Percentiles rank a stretch among this genome's conserved stretches.
Conservation (phyloP, 305 asterid genomes). For the Fraxinus sp. region DNA sequence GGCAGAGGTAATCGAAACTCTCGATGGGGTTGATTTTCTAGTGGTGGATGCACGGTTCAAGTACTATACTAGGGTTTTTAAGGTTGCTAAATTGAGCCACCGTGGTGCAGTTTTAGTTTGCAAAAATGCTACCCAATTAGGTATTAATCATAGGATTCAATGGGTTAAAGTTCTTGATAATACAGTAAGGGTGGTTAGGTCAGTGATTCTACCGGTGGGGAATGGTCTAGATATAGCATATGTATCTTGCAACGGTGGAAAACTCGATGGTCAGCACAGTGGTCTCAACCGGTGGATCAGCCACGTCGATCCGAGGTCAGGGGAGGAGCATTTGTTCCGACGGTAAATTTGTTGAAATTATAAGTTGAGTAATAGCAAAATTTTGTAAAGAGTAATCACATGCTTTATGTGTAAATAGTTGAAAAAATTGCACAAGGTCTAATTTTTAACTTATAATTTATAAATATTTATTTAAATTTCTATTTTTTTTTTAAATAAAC, state of each 20-base stretch:
- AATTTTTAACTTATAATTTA: not conserved
- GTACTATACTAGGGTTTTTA: conserved; percentile 19
- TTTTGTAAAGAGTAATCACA: not conserved
- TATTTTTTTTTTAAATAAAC: too few relatives aligned
- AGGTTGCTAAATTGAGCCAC: conserved; percentile 28
- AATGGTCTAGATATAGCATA: conserved; percentile 36
- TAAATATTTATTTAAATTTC: too few relatives aligned
- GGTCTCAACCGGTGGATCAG: conserved; percentile 28
- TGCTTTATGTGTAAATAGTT: not conserved
- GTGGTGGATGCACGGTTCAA: conserved; percentile 29
- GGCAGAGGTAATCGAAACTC: conserved; percentile 25
- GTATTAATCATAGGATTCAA: conserved; percentile 12
- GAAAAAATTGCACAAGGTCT: not conserved
- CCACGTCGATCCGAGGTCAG: conserved; percentile 27
- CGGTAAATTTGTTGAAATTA: conserved; percentile 14
- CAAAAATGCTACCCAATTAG: conserved; percentile 19
- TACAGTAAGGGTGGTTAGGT: conserved; percentile 25
- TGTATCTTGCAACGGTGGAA: conserved; percentile 22
- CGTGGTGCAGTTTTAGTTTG: conserved; percentile 35
- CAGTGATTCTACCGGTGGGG: conserved; percentile 34
- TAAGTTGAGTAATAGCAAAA: not conserved
- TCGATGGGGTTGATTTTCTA: conserved; percentile 36
- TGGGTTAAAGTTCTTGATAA: conserved; percentile 23
- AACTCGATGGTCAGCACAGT: not conserved
- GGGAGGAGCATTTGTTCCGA: conserved; percentile 37